phyloP scores from a whole-genome alignment of 202 grass and related monocot species.

The Schoenoplectus tabernaemontani region DNA sequence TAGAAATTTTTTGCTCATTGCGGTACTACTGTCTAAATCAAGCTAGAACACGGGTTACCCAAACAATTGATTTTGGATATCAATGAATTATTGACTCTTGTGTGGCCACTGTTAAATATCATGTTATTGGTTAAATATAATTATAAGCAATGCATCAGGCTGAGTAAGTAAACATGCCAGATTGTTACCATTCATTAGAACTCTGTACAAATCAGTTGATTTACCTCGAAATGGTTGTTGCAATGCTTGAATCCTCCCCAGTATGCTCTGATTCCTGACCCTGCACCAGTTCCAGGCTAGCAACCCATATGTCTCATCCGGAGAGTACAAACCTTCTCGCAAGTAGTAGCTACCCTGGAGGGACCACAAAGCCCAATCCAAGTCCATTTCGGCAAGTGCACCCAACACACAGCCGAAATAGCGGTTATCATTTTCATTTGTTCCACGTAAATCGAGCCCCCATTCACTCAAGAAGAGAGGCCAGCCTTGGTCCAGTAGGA shows the following conservation, averaged over 20 bases:
- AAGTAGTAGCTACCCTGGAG: constrained; percentile 85
- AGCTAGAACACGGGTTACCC: too few relatives aligned
- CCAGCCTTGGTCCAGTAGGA: constrained; percentile 60
- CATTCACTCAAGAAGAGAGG: constrained; percentile 89
- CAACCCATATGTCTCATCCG: constrained; percentile 66
- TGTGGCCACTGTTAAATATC: too few relatives aligned
- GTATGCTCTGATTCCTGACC: constrained; percentile 39
- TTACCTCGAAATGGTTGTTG: constrained; percentile 57
- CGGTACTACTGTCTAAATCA: background rate
- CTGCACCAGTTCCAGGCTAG: constrained; percentile 44
- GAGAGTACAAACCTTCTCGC: constrained; percentile 39
- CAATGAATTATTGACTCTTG: too few relatives aligned
- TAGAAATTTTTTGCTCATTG: background rate
- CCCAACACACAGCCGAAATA: constrained; percentile 63
- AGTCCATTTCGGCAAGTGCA: constrained; percentile 51
- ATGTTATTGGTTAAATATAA: too few relatives aligned
- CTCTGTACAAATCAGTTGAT: background rate
- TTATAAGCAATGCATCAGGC: background rate
- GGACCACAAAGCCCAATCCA: constrained; percentile 85
- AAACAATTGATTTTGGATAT: too few relatives aligned
- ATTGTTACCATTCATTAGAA: background rate
- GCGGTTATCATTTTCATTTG: constrained; percentile 67
- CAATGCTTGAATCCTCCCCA: constrained; percentile 43
- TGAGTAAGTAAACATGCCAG: background rate
- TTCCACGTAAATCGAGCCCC: constrained; percentile 67